Evolutionary conservation across 2,329 filamentous ascomycete genomes (phyloP).

Genomic region (Hypoxylon sp.): DNA sequence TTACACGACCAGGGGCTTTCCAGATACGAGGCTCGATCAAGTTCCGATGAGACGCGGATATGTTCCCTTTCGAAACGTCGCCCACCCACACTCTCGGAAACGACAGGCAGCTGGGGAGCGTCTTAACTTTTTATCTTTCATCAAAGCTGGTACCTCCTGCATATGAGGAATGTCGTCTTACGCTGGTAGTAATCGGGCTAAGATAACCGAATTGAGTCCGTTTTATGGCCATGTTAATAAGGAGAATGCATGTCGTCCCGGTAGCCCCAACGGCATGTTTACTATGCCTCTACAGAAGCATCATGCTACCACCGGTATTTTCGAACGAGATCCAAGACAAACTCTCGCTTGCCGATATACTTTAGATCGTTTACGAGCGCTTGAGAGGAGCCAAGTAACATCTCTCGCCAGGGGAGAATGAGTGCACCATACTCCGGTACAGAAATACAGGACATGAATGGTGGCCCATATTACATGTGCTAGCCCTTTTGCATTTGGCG

Average conservation of each 20-base stretch:
- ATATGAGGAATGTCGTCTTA: too few relatives aligned
- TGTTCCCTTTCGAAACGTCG: slow-evolving; percentile 11
- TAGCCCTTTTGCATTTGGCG: too few relatives aligned
- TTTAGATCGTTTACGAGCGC: neutral
- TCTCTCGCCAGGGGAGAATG: too few relatives aligned
- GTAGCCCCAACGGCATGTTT: neutral
- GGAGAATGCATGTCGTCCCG: neutral
- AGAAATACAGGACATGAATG: too few relatives aligned
- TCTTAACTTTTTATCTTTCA: neutral
- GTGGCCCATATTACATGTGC: too few relatives aligned
- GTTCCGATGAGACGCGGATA: slow-evolving; percentile 19
- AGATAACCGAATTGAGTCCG: neutral
- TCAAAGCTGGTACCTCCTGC: neutral
- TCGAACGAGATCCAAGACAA: neutral
- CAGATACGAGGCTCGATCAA: slow-evolving; percentile 24
- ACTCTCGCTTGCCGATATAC: neutral
- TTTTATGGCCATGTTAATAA: neutral
- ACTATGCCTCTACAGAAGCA: neutral
- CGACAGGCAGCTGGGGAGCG: neutral
- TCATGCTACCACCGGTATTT: neutral
- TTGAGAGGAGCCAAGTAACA: neutral
- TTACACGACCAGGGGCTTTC: slow-evolving; percentile 27
- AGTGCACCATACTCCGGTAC: too few relatives aligned
- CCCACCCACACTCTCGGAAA: slow-evolving; percentile 4
- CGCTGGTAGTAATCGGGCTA: neutral